phyloP scores from a whole-genome alignment of 352 stramenopile species.

The Phytophthora pisi region DNA sequence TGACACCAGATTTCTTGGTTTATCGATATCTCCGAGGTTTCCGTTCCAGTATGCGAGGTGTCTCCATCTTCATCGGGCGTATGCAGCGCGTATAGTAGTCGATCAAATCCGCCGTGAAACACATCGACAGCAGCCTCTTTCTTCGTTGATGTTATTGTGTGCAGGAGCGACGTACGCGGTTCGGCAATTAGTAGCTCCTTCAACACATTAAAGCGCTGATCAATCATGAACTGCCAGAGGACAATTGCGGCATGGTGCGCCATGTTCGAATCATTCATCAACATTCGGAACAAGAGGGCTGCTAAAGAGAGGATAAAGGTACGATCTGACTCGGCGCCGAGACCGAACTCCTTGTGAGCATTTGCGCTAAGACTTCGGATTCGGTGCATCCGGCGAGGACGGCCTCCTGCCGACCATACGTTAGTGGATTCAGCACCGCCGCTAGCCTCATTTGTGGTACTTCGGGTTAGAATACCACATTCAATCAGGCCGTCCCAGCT shows the following conservation, averaged over 20 bases:
- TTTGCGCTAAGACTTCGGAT: constrained; percentile 57
- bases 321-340: constrained; percentile 73
- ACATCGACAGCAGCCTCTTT: constrained; percentile 75
- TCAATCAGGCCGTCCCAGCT: constrained; percentile 67
- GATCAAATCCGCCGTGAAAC: constrained; percentile 78
- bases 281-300: constrained; percentile 62
- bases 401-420: constrained; percentile 3
- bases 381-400: constrained; percentile 35
- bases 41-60: background rate
- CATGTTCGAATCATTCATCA: constrained; percentile 60
- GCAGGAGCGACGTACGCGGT: constrained; percentile 61
- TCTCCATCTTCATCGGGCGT: background rate
- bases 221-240: constrained; percentile 77
- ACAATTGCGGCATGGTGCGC: constrained; percentile 55
- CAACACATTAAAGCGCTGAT: constrained; percentile 70
- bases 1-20: constrained; percentile 73
- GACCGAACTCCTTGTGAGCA: constrained; percentile 66
- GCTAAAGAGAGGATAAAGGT: constrained; percentile 73
- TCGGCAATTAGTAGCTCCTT: constrained; percentile 83
- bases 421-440: constrained; percentile 11
- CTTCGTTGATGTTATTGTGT: constrained; percentile 75
- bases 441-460: constrained; percentile 6
- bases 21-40: constrained; percentile 1
- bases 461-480: constrained; percentile 37
- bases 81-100: constrained; percentile 47